A percentile compares a stretch with the other conserved stretches of the same genome.
Evolutionary conservation across 208 protist species (phyloP).

Genomic region (Crithidia acanthocephali): DNA sequence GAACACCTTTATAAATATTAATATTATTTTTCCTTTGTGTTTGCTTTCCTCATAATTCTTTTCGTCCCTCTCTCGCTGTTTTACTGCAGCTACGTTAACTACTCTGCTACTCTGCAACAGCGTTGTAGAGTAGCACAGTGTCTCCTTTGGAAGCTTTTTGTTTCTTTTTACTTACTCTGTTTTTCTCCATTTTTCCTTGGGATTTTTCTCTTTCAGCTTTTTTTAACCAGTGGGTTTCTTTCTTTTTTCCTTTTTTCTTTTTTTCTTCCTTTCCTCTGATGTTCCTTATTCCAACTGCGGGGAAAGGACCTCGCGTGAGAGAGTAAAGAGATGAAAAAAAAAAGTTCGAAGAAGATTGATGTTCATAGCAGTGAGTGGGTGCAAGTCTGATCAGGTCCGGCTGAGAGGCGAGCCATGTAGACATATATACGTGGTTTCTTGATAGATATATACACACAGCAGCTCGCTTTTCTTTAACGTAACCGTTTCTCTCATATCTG

Average conservation of each 20-base stretch:
- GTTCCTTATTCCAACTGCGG: background rate
- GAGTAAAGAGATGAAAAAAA: background rate
- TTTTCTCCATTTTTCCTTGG: constrained; percentile 7
- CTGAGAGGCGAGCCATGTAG: too few relatives aligned
- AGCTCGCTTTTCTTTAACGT: too few relatives aligned
- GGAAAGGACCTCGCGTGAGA: background rate
- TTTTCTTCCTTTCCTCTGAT: constrained; percentile 10
- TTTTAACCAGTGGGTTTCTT: background rate
- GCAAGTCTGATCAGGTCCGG: too few relatives aligned
- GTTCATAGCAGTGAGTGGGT: background rate
- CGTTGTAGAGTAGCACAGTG: background rate
- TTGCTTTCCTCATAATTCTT: too few relatives aligned
- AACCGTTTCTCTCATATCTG: too few relatives aligned
- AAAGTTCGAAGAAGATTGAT: background rate
- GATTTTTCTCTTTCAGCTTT: constrained; percentile 1
- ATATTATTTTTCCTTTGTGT: too few relatives aligned
- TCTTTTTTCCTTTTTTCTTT: constrained; percentile 8
- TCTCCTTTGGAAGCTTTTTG: background rate
- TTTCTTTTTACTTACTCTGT: constrained; percentile 10
- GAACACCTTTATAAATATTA: too few relatives aligned
- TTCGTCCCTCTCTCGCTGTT: too few relatives aligned
- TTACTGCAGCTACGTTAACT: too few relatives aligned
- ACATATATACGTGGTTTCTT: too few relatives aligned
- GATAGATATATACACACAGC: too few relatives aligned
- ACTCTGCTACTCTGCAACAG: background rate